Evolutionary conservation across 495 filamentous ascomycete species (phyloP), one percentile per base, ranked within the genome.

Genomic region (Schizothecium vesticola): DNA sequence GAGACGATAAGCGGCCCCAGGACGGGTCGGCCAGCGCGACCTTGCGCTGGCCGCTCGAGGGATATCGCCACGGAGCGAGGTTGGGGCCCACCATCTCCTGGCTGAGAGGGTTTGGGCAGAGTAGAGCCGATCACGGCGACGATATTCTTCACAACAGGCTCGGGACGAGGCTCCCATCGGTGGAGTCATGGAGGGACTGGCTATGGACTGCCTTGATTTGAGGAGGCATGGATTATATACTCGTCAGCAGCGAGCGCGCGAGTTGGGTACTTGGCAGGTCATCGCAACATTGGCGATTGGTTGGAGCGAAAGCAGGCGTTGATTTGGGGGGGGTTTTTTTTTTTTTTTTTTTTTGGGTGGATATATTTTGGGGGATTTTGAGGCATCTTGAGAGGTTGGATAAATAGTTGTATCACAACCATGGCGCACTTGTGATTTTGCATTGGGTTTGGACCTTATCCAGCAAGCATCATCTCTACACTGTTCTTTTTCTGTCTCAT

Each of bases 11-110:
- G 43, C 43, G 43, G 43, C 43, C 43, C 43, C 16, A n/a, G 43
- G 43, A 51, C 19, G 43, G 43, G 43, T n/a, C 36, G 43, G 43
- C 43, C 43, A n/a, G 43, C 7, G 43, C 16, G 16, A 51, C 2
- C 25, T n/a, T 19, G 23, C 29, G 28, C 29, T 24, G n/a, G 33
- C 33, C 16, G 31, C 10, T 13, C n/a, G 33, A 64, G 22, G 33
- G 62, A 19, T 19, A 8, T 43, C 25, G 61, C n/a, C 33, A 26
- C 22, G 22, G 43, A 64, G n/a, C 24, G 36, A 55, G 43, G 31
- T 21, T 25, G 13, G 43, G 61, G 61, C 33, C 33, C 61, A 31
- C 29, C 23, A 64, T 64, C 62, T 64, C 62, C 33, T 64, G 62
- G 62, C 43, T 16, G 62, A 64, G 62, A 64, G 25, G 62, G 29